These are phyloP conservation scores for Neofusicoccum parvum DNA, from an alignment of 2,329 filamentous ascomycete genomes.

Conservation along the genomic window DNA sequence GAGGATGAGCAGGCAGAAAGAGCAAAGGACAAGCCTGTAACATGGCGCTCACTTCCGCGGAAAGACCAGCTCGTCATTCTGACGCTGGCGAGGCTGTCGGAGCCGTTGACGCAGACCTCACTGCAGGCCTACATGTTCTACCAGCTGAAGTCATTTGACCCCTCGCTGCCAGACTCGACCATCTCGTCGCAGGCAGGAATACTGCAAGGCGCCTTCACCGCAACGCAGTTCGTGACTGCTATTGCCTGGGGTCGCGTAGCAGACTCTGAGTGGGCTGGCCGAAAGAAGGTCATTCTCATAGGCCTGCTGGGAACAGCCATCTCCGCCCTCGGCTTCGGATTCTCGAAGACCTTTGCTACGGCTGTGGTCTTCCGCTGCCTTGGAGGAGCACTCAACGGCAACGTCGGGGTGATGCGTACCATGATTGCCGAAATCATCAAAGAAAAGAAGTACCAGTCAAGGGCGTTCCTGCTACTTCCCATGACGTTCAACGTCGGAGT, in stretches of 20 bases:
- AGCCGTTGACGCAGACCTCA: constrained; percentile 75
- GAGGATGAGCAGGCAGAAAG: constrained; percentile 19
- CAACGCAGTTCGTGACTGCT: constrained; percentile 79
- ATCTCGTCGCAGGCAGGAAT: constrained; percentile 79
- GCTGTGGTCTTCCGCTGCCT: constrained; percentile 68
- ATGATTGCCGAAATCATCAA: constrained; percentile 73
- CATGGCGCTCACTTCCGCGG: constrained; percentile 73
- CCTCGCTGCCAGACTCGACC: constrained; percentile 57
- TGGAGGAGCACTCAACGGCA: constrained; percentile 71
- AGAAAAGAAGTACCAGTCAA: constrained; percentile 64
- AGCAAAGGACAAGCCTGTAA: constrained; percentile 53
- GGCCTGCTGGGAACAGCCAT: constrained; percentile 71
- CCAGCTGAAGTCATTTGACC: constrained; percentile 78
- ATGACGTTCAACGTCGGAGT: constrained; percentile 69
- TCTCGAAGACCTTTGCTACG: constrained; percentile 62
- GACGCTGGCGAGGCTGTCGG: constrained; percentile 75
- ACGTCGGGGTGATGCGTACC: constrained; percentile 73
- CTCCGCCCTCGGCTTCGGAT: constrained; percentile 69
- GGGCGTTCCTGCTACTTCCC: constrained; percentile 61
- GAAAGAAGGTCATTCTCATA: constrained; percentile 77
- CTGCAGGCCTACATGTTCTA: constrained; percentile 75
- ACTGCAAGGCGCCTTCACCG: constrained; percentile 77
- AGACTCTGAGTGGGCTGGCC: constrained; percentile 63
- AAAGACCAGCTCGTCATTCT: constrained; percentile 79
- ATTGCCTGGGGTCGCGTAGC: constrained; percentile 78